Evolutionary conservation across 352 stramenopile species (phyloP).

Genomic region (Phytopythium montanum): DNA sequence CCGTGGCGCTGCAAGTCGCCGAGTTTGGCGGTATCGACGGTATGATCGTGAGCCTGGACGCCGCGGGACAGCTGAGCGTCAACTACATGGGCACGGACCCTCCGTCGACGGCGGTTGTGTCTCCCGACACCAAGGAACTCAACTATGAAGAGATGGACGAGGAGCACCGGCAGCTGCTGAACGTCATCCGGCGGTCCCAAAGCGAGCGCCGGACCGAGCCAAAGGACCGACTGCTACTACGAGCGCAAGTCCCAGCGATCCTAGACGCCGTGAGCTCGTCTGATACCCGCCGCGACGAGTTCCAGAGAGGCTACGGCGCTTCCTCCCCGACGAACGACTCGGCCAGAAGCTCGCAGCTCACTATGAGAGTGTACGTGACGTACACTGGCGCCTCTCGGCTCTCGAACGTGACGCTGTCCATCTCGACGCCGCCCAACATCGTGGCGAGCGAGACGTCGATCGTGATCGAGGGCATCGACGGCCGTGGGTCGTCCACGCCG

Average conservation of each 20-base stretch:
- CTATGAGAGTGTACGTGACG: constrained; percentile 80
- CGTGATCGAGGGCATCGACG: constrained; percentile 68
- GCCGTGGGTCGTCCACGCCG: constrained; percentile 43
- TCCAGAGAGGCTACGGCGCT: constrained; percentile 20
- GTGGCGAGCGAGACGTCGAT: constrained; percentile 53
- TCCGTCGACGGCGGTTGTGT: constrained; percentile 67
- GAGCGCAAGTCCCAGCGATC: constrained; percentile 61
- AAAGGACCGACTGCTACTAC: constrained; percentile 74
- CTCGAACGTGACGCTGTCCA: constrained; percentile 73
- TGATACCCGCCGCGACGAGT: constrained; percentile 35
- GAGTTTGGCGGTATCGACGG: constrained; percentile 72
- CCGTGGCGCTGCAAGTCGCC: constrained; percentile 59
- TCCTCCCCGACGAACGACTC: neutral
- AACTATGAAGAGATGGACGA: constrained; percentile 92
- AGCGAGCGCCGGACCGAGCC: constrained; percentile 58
- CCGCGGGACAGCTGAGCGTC: constrained; percentile 65
- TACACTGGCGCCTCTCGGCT: constrained; percentile 69
- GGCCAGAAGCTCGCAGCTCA: constrained; percentile 44
- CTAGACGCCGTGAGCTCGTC: constrained; percentile 41
- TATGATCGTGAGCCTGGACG: constrained; percentile 80
- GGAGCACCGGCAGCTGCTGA: constrained; percentile 83
- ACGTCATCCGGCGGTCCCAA: constrained; percentile 81
- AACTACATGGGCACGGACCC: constrained; percentile 91
- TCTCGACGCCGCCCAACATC: constrained; percentile 65
- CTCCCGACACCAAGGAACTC: constrained; percentile 72